phyloP scores from a whole-genome alignment of 768 basidiomycete species.

The Leucosporidium yakuticum region DNA sequence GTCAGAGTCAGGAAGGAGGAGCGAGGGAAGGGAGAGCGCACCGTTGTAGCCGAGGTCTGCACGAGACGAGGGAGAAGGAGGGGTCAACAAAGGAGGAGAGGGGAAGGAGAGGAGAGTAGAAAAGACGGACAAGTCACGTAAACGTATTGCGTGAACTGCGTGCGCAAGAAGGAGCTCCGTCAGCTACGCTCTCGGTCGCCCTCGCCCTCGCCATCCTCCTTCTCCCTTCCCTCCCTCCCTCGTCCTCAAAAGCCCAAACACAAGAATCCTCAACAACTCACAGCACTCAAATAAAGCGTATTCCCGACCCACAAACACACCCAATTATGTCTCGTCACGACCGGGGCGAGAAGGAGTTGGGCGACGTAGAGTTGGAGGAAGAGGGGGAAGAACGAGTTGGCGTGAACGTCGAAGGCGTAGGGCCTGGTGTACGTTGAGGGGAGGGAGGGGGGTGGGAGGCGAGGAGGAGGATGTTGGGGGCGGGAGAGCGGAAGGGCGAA shows the following conservation, averaged over 20 bases:
- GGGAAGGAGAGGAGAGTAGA: not conserved
- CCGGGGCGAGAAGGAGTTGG: slow-evolving; percentile 75
- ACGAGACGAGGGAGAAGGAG: not conserved
- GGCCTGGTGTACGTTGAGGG: slow-evolving; percentile 48
- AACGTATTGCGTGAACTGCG: slow-evolving; percentile 77
- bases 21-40: not conserved
- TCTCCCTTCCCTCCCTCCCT: too few relatives aligned
- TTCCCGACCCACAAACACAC: slow-evolving; percentile 91
- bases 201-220: too few relatives aligned
- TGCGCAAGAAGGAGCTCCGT: not conserved
- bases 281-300: slow-evolving; percentile 72
- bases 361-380: slow-evolving; percentile 84
- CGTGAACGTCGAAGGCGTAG: slow-evolving; percentile 94
- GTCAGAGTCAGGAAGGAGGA: too few relatives aligned
- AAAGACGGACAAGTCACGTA: slow-evolving; percentile 59
- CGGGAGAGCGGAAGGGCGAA: too few relatives aligned
- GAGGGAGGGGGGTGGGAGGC: too few relatives aligned
- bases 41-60: slow-evolving; percentile 35
- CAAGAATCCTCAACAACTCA: too few relatives aligned
- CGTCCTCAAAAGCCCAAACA: not conserved
- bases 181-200: too few relatives aligned
- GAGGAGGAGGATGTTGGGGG: too few relatives aligned
- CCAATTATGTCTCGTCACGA: slow-evolving; percentile 81
- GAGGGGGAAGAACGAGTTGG: slow-evolving; percentile 91
- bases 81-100: not conserved